Conservation (phyloP, 768 basidiomycete genomes). For the Suillus subaureus region DNA sequence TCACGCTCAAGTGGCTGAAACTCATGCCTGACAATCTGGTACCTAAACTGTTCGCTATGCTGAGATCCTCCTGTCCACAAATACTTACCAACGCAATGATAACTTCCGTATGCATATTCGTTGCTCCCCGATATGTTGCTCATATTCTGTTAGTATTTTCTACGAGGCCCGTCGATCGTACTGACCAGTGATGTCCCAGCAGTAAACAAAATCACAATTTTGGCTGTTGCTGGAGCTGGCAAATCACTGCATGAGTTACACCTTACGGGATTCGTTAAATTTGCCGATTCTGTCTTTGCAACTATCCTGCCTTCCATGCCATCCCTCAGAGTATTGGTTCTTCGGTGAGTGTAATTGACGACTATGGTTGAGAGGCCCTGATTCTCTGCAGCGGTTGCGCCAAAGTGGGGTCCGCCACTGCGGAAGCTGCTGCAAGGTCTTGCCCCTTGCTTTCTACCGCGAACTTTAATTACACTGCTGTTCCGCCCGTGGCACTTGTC, state of each 20-base stretch:
- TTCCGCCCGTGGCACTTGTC: constrained; percentile 49
- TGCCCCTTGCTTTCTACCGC: constrained; percentile 48
- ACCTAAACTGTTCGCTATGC: constrained; percentile 52
- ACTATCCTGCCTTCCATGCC: constrained; percentile 48
- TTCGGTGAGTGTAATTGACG: constrained; percentile 46
- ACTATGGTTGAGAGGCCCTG: constrained; percentile 1
- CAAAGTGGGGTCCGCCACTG: constrained; percentile 54
- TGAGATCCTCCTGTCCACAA: constrained; percentile 51
- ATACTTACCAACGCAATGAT: constrained; percentile 58
- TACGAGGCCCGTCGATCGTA: constrained; percentile 52
- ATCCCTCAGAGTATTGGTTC: constrained; percentile 46
- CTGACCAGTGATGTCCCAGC: constrained; percentile 54
- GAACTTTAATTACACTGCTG: constrained; percentile 65
- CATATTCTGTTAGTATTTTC: constrained; percentile 49
- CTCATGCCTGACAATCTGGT: constrained; percentile 54
- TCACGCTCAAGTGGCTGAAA: constrained; percentile 42
- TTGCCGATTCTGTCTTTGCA: constrained; percentile 54
- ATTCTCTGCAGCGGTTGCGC: constrained; percentile 54
- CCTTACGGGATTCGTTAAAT: constrained; percentile 53
- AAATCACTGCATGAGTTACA: constrained; percentile 47
- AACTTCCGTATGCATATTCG: constrained; percentile 43
- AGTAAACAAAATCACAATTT: constrained; percentile 52
- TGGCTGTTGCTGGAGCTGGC: constrained; percentile 36
- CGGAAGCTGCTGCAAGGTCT: constrained; percentile 41
- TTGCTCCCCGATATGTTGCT: background rate